Conservation (phyloP, 208 protist species). For the Wallacemonas sp. region DNA sequence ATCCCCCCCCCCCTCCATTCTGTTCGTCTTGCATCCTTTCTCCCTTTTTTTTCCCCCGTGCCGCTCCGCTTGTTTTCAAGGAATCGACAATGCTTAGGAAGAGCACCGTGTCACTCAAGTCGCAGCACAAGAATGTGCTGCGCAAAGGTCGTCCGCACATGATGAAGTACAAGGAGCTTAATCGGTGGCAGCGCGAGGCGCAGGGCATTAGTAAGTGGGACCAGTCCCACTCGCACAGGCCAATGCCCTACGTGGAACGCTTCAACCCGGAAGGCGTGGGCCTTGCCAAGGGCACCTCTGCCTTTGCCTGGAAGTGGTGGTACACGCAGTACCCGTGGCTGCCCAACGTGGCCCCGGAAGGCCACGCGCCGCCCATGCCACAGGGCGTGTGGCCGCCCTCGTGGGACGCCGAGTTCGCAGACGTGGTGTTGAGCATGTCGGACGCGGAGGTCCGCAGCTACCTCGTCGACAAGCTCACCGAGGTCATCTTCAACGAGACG, state of each 20-base stretch:
- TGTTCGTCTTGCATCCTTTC: too few relatives aligned
- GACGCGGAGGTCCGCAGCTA: constrained; percentile 71
- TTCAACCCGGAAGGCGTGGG: constrained; percentile 90
- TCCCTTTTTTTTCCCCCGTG: too few relatives aligned
- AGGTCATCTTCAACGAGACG: constrained; percentile 88
- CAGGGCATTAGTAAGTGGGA: constrained; percentile 91
- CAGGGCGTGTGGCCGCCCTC: constrained; percentile 53
- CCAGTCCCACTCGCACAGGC: constrained; percentile 86
- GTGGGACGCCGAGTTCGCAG: constrained; percentile 84
- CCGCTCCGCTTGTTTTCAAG: too few relatives aligned
- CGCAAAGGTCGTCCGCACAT: constrained; percentile 79
- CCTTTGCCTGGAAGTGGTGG: constrained; percentile 90
- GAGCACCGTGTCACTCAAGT: constrained; percentile 52
- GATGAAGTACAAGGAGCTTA: constrained; percentile 86
- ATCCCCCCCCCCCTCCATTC: too few relatives aligned
- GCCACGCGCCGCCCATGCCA: constrained; percentile 38
- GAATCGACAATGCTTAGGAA: constrained; percentile 37
- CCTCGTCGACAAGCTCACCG: constrained; percentile 78
- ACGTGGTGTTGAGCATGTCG: constrained; percentile 77
- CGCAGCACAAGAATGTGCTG: constrained; percentile 84
- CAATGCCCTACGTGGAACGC: constrained; percentile 69
- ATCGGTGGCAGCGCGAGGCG: constrained; percentile 91
- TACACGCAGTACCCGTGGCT: constrained; percentile 92
- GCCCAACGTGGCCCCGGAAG: constrained; percentile 73
- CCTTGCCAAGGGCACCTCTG: constrained; percentile 80